Conservation (phyloP, 768 basidiomycete genomes). For the Galerina marginata region DNA sequence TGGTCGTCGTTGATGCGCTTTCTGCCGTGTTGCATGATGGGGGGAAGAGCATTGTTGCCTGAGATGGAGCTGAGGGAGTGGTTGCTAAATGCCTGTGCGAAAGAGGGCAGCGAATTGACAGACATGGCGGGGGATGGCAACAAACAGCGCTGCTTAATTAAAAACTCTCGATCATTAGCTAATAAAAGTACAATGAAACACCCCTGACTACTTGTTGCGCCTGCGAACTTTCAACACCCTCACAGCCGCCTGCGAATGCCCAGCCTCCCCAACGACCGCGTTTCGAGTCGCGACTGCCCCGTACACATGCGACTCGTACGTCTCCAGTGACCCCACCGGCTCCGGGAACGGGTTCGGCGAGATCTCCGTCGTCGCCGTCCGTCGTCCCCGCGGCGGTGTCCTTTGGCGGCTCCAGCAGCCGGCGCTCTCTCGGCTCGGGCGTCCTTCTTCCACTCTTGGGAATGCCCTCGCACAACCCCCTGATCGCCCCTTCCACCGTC, state of each 20-base stretch:
- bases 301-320: slow-evolving; percentile 65
- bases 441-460: slow-evolving; percentile 36
- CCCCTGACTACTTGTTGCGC: slow-evolving; percentile 52
- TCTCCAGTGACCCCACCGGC: slow-evolving; percentile 64
- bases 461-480: slow-evolving; percentile 74
- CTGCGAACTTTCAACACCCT: slow-evolving; percentile 62
- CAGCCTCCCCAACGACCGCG: slow-evolving; percentile 28
- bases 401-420: slow-evolving; percentile 49
- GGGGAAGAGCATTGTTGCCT: slow-evolving; percentile 64
- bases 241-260: slow-evolving; percentile 35
- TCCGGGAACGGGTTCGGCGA: slow-evolving; percentile 75
- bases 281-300: slow-evolving; percentile 62
- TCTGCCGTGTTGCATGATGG: slow-evolving; percentile 56
- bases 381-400: slow-evolving; percentile 53
- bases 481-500: slow-evolving; percentile 69
- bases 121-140: slow-evolving; percentile 47
- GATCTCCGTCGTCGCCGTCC: slow-evolving; percentile 44
- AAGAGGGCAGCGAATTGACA: slow-evolving; percentile 74
- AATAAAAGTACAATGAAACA: slow-evolving; percentile 16
- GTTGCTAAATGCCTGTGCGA: slow-evolving; percentile 74
- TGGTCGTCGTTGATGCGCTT: slow-evolving; percentile 55
- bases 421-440: slow-evolving; percentile 39
- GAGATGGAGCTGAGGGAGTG: slow-evolving; percentile 58
- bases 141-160: slow-evolving; percentile 18
- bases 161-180: slow-evolving; percentile 8